phyloP scores from a whole-genome alignment of 2,329 filamentous ascomycete species.

The Apiospora aurea region DNA sequence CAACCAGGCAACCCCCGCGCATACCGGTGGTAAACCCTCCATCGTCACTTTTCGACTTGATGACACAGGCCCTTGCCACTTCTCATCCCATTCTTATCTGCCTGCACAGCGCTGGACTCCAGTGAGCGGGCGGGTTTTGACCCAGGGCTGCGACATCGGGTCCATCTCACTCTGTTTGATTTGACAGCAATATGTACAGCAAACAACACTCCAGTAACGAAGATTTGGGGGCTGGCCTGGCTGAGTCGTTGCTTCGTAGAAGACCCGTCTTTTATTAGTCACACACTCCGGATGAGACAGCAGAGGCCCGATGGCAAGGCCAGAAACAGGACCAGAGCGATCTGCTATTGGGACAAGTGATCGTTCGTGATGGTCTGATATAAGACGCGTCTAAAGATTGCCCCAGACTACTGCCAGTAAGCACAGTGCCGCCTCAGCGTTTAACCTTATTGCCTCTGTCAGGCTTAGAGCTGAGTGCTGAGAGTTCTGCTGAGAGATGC shows the following conservation, averaged over 20 bases:
- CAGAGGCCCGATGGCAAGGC: neutral
- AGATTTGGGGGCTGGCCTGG: neutral
- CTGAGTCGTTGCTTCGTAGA: neutral
- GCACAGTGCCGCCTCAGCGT: slow-evolving; percentile 7
- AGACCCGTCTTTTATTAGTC: slow-evolving; percentile 11
- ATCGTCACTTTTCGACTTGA: neutral
- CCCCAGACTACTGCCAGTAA: neutral
- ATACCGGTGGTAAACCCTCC: neutral
- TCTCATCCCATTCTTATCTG: neutral
- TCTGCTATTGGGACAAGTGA: neutral
- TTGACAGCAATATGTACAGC: neutral
- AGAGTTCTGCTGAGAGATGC: neutral
- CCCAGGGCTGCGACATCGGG: slow-evolving; percentile 1
- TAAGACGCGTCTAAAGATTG: neutral
- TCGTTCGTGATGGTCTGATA: neutral
- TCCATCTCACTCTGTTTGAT: neutral
- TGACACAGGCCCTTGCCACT: neutral
- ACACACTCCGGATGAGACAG: neutral
- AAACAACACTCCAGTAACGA: neutral
- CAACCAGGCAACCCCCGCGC: neutral
- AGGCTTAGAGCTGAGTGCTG: slow-evolving; percentile 6
- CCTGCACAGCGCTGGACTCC: neutral
- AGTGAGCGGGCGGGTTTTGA: slow-evolving; percentile 1
- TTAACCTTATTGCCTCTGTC: neutral
- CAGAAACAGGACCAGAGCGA: neutral